Evolutionary conservation across 2,329 filamentous ascomycete species (phyloP).

Genomic region (Stachybotrys chartarum): DNA sequence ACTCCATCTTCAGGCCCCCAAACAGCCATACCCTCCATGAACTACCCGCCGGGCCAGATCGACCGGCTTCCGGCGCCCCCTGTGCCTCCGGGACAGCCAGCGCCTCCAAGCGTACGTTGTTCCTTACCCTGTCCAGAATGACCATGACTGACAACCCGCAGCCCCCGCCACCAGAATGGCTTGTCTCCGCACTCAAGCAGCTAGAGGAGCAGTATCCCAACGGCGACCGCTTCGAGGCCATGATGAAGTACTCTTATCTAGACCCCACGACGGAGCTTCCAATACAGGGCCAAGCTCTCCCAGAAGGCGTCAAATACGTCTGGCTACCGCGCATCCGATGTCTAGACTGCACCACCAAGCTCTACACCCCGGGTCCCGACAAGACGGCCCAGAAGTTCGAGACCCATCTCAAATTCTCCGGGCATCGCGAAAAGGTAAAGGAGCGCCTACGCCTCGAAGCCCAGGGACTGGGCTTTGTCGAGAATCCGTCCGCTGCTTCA

Average conservation of each 20-base stretch:
- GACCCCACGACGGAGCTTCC: constrained; percentile 63
- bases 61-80: constrained; percentile 64
- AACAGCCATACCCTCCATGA: constrained; percentile 21
- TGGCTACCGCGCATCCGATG: constrained; percentile 88
- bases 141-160: constrained; percentile 23
- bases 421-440: constrained; percentile 64
- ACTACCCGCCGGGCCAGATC: constrained; percentile 46
- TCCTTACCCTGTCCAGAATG: not conserved
- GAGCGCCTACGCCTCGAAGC: constrained; percentile 12
- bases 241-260: constrained; percentile 85
- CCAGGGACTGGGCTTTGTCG: not conserved
- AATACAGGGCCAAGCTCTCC: constrained; percentile 49
- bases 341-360: constrained; percentile 84
- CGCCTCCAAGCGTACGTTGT: constrained; percentile 53
- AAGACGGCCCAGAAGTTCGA: constrained; percentile 87
- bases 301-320: constrained; percentile 64
- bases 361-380: constrained; percentile 85
- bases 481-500: not conserved
- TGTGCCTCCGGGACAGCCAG: constrained; percentile 46
- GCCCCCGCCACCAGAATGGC: constrained; percentile 85
- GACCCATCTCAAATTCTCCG: constrained; percentile 79
- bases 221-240: constrained; percentile 72
- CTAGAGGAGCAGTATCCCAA: constrained; percentile 67
- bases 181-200: constrained; percentile 63
- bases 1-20: constrained; percentile 29